These are phyloP conservation scores for Diphasiastrum complanatum DNA, from an alignment of 83 land plant species.

Conservation along the genomic window DNA sequence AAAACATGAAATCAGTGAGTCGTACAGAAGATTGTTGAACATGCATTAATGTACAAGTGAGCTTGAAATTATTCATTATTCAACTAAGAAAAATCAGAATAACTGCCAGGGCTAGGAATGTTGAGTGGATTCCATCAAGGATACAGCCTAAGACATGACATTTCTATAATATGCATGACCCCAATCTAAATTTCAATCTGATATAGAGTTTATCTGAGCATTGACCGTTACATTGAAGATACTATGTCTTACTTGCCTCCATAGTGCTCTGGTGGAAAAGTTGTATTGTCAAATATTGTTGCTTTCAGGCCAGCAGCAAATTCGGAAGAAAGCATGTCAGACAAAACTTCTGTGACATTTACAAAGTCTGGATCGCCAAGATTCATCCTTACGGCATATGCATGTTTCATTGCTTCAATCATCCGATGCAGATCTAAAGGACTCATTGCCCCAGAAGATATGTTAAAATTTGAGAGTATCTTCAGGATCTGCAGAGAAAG, in stretches of 20 bases:
- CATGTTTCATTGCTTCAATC: conserved; percentile 88
- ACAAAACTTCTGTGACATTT: conserved; percentile 27
- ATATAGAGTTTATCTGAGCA: too few species aligned
- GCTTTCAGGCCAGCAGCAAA: conserved; percentile 49
- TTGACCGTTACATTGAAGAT: too few species aligned
- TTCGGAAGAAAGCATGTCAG: conserved; percentile 64
- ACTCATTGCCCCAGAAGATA: conserved; percentile 31
- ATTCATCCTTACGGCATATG: conserved; percentile 79
- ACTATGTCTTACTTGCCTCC: conserved; percentile 44
- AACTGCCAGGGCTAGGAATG: too few species aligned
- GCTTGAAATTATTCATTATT: too few species aligned
- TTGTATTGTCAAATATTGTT: conserved; percentile 65
- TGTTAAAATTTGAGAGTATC: conserved; percentile 50
- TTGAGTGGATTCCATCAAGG: too few species aligned
- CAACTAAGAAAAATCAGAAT: too few species aligned
- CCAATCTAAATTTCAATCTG: background rate
- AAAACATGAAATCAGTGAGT: too few species aligned
- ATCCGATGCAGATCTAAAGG: conserved; percentile 68
- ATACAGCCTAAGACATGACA: too few species aligned
- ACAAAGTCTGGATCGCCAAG: conserved; percentile 85
- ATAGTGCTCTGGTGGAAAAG: conserved; percentile 69
- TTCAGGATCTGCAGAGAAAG: conserved; percentile 43
- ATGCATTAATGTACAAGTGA: too few species aligned
- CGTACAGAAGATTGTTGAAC: too few species aligned
- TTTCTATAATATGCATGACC: background rate